Evolutionary conservation across 257 asterid genomes (phyloP), one percentile per base, ranked within the genome.

Genomic region (Solanum pinnatisectum): DNA sequence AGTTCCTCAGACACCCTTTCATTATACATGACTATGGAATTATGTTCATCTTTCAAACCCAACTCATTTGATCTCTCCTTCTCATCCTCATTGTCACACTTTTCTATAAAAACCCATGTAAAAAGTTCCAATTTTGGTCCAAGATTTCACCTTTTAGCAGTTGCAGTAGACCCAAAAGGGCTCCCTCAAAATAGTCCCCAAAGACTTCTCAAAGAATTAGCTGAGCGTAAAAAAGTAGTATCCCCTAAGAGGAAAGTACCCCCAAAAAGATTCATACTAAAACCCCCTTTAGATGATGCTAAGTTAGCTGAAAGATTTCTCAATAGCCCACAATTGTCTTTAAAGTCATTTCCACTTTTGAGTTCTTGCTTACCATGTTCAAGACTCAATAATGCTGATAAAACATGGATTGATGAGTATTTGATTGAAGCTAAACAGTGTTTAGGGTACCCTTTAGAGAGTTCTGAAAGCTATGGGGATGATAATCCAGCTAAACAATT

Each of bases 111-210:
- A 94, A 35, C 89, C 90, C 95, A 90, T 89, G 88, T 93, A 91
- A 96, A 94, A 88, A 85, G 63, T 85, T 90, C 89, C 86, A 89
- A 89, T 10, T 7, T 59, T 59, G 37, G 72, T 6, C 86, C 92
- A 27, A 94, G 63, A 3, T 78, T 90, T 87, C 90, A 87, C 67
- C 63, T 93, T 77, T 83, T 92, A 3, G 95, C 98, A 7, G 98
- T 95, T 13, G 95, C 98, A 20, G 86, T 89, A 74, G 99, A 97
- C 92, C 94, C 96, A 4, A 93, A 91, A 89, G 98, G 94, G 83
- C 98, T 97, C 83, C 98, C 99, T 0, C 94, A 93, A 60, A 94
- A 97, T 93, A 97, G 98, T 92, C 99, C 99, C 10, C 98, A 94
- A 46, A 92, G 98, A 60, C 98, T 96, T 85, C 91, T 97, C 73